phyloP scores from a whole-genome alignment of 2,329 filamentous ascomycete genomes.

The Colletotrichum chrysophilum region DNA sequence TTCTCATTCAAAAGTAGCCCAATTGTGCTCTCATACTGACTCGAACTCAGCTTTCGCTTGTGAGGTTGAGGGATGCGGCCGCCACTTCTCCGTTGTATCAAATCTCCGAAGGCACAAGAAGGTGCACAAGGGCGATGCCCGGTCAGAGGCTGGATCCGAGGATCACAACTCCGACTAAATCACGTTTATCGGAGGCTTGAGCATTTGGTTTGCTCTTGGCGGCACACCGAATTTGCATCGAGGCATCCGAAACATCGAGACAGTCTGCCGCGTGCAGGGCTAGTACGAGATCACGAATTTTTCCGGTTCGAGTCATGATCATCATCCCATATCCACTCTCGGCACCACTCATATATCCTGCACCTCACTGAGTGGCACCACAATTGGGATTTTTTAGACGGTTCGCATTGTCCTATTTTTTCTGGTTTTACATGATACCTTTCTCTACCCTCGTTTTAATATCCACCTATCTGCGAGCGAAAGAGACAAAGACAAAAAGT shows the following conservation, averaged over 20 bases:
- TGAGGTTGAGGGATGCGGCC: constrained; percentile 91
- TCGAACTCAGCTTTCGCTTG: constrained; percentile 79
- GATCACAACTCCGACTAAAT: constrained; percentile 64
- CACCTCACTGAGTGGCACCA: neutral
- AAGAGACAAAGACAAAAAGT: constrained; percentile 20
- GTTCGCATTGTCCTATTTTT: neutral
- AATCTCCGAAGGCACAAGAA: constrained; percentile 95
- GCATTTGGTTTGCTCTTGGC: neutral
- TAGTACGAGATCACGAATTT: constrained; percentile 21
- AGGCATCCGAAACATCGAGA: neutral
- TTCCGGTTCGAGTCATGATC: constrained; percentile 21
- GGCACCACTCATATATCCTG: neutral
- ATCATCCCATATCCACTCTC: constrained; percentile 4
- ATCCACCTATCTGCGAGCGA: constrained; percentile 21
- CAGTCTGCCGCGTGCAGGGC: neutral
- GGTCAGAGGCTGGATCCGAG: constrained; percentile 68
- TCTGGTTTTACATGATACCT: constrained; percentile 12
- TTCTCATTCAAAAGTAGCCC: neutral
- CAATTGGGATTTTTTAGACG: constrained; percentile 8
- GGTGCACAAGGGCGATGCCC: constrained; percentile 83
- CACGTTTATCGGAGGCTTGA: neutral
- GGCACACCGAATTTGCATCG: neutral
- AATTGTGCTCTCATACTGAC: neutral
- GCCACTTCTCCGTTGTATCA: constrained; percentile 96
- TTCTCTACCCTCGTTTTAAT: constrained; percentile 23